phyloP scores from a whole-genome alignment of 495 filamentous ascomycete genomes.

The Rostrohypoxylon terebratum region DNA sequence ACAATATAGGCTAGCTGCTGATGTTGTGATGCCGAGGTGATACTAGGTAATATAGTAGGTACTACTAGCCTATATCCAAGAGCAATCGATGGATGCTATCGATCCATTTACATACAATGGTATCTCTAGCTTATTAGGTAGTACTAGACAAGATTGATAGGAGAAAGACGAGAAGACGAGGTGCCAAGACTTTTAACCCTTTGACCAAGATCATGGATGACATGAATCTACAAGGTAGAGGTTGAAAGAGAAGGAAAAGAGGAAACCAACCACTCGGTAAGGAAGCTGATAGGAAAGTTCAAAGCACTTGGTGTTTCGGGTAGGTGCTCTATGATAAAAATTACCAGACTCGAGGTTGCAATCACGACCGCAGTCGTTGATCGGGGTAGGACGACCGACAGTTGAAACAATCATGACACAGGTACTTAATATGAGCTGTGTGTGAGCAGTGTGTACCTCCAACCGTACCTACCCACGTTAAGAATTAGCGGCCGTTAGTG shows the following conservation, averaged over 20 bases:
- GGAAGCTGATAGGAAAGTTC: conserved; percentile 7
- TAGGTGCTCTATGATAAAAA: conserved; percentile 7
- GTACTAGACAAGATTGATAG: neutral
- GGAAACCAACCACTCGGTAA: conserved; percentile 25
- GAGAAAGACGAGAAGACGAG: neutral
- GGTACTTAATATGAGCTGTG: conserved; percentile 5
- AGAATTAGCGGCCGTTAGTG: conserved; percentile 2
- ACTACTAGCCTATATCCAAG: neutral
- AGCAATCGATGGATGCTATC: neutral
- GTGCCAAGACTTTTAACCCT: conserved; percentile 32
- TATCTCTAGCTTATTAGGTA: conserved; percentile 8
- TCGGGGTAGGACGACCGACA: conserved; percentile 34
- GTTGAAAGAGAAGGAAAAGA: conserved; percentile 11
- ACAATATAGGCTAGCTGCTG: neutral
- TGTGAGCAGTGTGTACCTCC: neutral
- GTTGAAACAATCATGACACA: conserved; percentile 44
- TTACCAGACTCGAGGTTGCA: neutral
- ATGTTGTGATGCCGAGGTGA: conserved; percentile 2
- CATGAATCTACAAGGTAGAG: too few species aligned
- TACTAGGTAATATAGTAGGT: neutral
- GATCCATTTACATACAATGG: neutral
- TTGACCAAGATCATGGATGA: conserved; percentile 14
- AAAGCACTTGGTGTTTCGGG: conserved; percentile 35
- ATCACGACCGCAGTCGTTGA: conserved; percentile 21
- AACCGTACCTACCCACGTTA: neutral